Conservation (phyloP, 2,329 filamentous ascomycete species). For the Furcasterigmium furcatum region DNA sequence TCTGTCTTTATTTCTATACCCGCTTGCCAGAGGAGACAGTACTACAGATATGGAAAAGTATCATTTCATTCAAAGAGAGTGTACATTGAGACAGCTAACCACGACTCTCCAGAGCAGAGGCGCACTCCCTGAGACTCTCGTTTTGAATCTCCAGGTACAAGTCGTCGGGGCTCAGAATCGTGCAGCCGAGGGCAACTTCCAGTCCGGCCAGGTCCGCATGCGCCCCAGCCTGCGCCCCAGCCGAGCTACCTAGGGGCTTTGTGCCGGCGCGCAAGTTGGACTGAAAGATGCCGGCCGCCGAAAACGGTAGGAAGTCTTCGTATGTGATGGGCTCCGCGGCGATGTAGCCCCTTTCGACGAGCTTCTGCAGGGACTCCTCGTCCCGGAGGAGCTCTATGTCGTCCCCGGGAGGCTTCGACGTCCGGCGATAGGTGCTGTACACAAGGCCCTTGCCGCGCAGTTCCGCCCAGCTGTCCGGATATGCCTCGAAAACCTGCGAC, state of each 20-base stretch:
- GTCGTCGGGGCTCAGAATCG: background rate
- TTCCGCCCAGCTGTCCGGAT: conserved; percentile 37
- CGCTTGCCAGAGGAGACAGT: too few relatives aligned
- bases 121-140: background rate
- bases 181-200: background rate
- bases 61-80: too few relatives aligned
- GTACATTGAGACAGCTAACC: too few relatives aligned
- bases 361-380: conserved; percentile 16
- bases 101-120: background rate
- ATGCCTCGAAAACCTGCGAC: conserved; percentile 25
- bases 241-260: background rate
- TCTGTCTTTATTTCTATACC: too few relatives aligned
- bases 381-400: background rate
- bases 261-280: conserved; percentile 31
- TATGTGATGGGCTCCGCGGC: conserved; percentile 42
- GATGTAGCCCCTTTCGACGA: conserved; percentile 28
- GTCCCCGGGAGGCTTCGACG: background rate
- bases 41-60: too few relatives aligned
- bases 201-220: background rate
- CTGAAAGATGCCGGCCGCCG: conserved; percentile 48
- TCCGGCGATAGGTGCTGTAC: conserved; percentile 30
- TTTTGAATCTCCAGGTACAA: background rate
- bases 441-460: conserved; percentile 30
- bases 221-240: background rate
- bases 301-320: conserved; percentile 51